phyloP scores from a whole-genome alignment of 1,284 basidiomycete species.

The Irpex sp. region DNA sequence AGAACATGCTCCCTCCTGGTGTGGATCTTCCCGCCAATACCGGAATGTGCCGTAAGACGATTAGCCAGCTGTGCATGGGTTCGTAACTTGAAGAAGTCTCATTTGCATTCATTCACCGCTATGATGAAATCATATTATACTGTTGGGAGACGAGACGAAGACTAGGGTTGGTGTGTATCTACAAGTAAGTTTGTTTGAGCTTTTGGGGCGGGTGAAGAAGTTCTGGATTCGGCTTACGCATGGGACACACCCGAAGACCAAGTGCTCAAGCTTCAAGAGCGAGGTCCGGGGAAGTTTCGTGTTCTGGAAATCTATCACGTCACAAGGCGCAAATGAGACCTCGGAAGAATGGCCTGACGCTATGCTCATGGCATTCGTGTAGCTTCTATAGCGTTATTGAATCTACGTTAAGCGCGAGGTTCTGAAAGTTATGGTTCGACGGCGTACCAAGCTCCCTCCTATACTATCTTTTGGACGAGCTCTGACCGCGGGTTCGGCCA shows the following conservation, averaged over 20 bases:
- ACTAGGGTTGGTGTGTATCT: constrained; percentile 40
- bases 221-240: background rate
- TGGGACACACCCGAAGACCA: constrained; percentile 18
- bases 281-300: constrained; percentile 26
- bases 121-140: constrained; percentile 48
- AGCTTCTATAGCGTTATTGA: constrained; percentile 57
- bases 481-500: constrained; percentile 42
- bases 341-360: constrained; percentile 45
- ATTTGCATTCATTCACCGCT: constrained; percentile 31
- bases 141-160: constrained; percentile 30
- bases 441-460: background rate
- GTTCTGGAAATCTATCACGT: constrained; percentile 56
- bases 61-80: constrained; percentile 37
- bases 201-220: background rate
- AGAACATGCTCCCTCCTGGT: constrained; percentile 18
- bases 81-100: constrained; percentile 34
- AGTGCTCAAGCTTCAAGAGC: constrained; percentile 14
- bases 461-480: background rate
- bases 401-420: constrained; percentile 40
- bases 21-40: constrained; percentile 50
- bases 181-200: constrained; percentile 27
- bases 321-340: constrained; percentile 60
- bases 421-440: constrained; percentile 42
- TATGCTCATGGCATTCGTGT: constrained; percentile 57
- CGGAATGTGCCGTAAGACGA: constrained; percentile 21